Percentiles rank a stretch among this genome's conserved stretches.
These are phyloP conservation scores for Beauveria brongniartii DNA, from an alignment of 2,329 filamentous ascomycete species.

Conservation along the genomic window DNA sequence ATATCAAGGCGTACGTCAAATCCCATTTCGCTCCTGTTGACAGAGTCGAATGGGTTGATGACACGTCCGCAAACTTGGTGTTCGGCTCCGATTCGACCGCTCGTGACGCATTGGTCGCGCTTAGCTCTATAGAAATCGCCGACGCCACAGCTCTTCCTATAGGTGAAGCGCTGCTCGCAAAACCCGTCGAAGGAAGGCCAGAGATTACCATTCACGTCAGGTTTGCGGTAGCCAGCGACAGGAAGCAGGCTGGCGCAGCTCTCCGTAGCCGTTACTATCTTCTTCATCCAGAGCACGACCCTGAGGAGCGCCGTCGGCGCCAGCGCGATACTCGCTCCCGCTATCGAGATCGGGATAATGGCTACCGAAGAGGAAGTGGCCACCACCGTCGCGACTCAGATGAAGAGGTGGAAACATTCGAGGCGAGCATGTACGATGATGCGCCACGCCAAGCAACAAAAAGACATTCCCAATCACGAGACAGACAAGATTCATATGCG, in stretches of 20 bases:
- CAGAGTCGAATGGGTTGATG: conserved; percentile 89
- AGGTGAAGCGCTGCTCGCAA: conserved; percentile 61
- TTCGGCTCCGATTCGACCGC: conserved; percentile 53
- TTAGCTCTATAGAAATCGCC: conserved; percentile 43
- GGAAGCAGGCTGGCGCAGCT: conserved; percentile 70
- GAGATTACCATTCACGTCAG: conserved; percentile 64
- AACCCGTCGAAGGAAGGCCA: conserved; percentile 58
- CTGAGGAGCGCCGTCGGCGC: conserved; percentile 59
- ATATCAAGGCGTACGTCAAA: conserved; percentile 68
- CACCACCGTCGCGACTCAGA: conserved; percentile 37
- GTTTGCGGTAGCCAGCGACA: conserved; percentile 64
- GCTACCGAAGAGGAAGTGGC: conserved; percentile 27
- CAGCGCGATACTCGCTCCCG: conserved; percentile 49
- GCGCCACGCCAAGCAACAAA: conserved; percentile 27
- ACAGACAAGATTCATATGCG: conserved; percentile 22
- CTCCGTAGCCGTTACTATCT: conserved; percentile 86
- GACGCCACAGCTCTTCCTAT: conserved; percentile 48
- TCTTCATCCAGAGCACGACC: conserved; percentile 82
- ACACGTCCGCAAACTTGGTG: conserved; percentile 79
- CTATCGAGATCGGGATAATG: conserved; percentile 52
- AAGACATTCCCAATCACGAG: conserved; percentile 21
- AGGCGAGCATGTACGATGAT: conserved; percentile 80
- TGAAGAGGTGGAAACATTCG: conserved; percentile 51
- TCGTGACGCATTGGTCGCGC: conserved; percentile 44
- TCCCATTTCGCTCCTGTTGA: conserved; percentile 56